Conservation (phyloP, 2,329 filamentous ascomycete genomes). For the Albifimbria verrucaria region DNA sequence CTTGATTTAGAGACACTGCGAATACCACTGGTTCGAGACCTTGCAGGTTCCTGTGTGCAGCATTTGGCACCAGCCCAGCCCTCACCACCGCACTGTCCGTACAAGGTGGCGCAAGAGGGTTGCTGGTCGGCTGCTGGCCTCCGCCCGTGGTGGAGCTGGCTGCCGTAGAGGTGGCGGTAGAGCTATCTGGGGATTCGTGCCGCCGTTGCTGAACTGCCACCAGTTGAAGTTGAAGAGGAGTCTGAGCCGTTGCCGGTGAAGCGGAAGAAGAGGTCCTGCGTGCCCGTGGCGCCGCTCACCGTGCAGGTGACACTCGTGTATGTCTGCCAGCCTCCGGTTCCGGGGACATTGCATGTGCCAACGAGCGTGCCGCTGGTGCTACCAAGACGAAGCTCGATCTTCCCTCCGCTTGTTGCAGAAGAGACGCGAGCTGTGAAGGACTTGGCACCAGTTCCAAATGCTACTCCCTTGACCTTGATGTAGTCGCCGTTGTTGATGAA, state of each 20-base stretch:
- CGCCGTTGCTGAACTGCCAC: no score
- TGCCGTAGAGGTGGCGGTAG: no score
- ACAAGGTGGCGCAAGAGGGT: no score
- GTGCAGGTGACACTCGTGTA: conserved; percentile 17
- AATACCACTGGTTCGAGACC: no score
- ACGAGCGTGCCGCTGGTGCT: conserved; percentile 19
- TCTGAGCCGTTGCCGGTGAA: conserved; percentile 16
- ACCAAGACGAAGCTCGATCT: conserved; percentile 24
- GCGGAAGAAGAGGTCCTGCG: conserved; percentile 18
- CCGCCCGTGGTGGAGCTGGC: no score
- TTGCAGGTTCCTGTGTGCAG: no score
- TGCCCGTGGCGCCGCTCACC: conserved; percentile 15
- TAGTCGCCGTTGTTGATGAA: conserved; percentile 26
- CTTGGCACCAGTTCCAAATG: conserved; percentile 22
- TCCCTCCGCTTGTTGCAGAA: conserved; percentile 18
- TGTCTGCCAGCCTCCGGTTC: conserved; percentile 22
- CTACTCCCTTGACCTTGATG: conserved; percentile 28
- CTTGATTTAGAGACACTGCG: no score
- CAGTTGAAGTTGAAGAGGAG: conserved; percentile 21
- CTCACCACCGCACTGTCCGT: no score
- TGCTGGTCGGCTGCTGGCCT: no score
- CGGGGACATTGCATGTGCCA: conserved; percentile 21
- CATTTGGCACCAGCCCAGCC: no score
- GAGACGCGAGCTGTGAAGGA: conserved; percentile 22
- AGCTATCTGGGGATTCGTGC: no score